These are phyloP conservation scores for Parmales sp. DNA, from an alignment of 108 stramenopile genomes.

Conservation along the genomic window DNA sequence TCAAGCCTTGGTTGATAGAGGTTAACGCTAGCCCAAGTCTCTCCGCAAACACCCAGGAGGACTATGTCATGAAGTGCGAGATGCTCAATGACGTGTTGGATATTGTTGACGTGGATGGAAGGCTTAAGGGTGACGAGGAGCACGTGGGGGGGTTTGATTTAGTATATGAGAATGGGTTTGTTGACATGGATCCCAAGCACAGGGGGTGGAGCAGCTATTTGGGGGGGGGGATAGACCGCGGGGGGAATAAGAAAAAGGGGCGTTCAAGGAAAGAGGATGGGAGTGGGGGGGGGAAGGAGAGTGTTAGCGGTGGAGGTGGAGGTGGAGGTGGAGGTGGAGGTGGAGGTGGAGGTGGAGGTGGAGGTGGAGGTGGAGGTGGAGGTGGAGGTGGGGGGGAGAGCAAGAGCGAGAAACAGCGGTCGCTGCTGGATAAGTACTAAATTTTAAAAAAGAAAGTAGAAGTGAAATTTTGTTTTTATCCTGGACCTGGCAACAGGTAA, in stretches of 20 bases:
- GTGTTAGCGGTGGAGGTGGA: background rate
- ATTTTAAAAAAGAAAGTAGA: no score
- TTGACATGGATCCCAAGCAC: conserved; percentile 12
- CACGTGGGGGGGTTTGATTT: conserved; percentile 37
- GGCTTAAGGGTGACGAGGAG: conserved; percentile 28
- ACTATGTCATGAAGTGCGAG: conserved; percentile 36
- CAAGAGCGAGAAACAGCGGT: no score
- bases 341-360: background rate
- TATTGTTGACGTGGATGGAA: conserved; percentile 42
- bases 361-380: no score
- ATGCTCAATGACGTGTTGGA: conserved; percentile 45
- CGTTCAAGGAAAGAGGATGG: background rate
- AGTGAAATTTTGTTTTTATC: no score
- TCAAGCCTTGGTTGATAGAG: conserved; percentile 75
- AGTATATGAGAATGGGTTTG: conserved; percentile 19
- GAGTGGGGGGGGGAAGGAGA: no score
- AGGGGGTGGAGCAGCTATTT: background rate
- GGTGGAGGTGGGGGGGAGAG: no score
- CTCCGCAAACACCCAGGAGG: conserved; percentile 39
- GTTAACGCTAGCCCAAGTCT: conserved; percentile 62
- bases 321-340: background rate
- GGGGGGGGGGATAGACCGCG: background rate
- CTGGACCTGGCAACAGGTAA: no score
- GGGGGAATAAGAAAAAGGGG: background rate
- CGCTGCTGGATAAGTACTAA: no score